Percentiles rank a stretch among this genome's conserved stretches.
Conservation (phyloP, 192 early-diverging fungal genomes). For the Neocallimastix lanati region DNA sequence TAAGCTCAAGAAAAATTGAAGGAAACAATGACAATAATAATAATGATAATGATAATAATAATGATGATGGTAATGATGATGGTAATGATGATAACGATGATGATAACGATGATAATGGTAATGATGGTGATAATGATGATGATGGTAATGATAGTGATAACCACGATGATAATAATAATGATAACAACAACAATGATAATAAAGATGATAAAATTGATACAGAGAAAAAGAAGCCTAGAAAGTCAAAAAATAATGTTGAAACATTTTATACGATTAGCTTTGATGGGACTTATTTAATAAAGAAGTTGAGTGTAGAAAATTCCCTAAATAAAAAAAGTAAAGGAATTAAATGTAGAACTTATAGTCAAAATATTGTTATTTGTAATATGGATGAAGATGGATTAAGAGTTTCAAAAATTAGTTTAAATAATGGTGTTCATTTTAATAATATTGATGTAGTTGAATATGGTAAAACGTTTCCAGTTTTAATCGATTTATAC, state of each 20-base stretch:
- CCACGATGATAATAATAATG: neutral
- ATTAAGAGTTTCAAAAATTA: neutral
- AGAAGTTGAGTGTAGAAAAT: neutral
- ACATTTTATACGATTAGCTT: neutral
- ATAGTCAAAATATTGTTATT: neutral
- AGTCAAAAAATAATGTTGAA: neutral
- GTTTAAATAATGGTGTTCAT: neutral
- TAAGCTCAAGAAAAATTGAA: too few species aligned
- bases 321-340: neutral
- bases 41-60: neutral
- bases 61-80: neutral
- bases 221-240: neutral
- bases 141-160: neutral
- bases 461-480: neutral
- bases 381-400: neutral
- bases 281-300: neutral
- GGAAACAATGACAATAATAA: neutral
- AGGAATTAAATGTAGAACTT: neutral
- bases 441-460: neutral
- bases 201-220: too few species aligned
- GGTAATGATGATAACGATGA: too few species aligned
- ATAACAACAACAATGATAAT: neutral
- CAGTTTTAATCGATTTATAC: neutral
- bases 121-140: neutral
- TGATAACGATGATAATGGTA: neutral